phyloP scores from a whole-genome alignment of 768 basidiomycete genomes.

The Asterophora parasitica region DNA sequence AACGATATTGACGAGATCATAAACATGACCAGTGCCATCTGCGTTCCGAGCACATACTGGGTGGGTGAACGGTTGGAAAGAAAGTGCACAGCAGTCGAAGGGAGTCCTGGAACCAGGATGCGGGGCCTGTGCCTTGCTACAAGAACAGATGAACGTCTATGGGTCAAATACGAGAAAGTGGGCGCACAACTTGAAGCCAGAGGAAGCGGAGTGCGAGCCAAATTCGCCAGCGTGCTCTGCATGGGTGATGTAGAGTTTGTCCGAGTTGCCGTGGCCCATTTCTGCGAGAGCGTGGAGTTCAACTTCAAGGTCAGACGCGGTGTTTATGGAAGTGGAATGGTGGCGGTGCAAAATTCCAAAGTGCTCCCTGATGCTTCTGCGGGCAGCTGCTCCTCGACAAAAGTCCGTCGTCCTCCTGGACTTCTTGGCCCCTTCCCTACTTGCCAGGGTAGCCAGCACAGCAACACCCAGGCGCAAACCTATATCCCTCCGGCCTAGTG shows the following conservation, averaged over 20 bases:
- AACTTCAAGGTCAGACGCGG: not conserved
- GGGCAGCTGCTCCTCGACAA: constrained; percentile 18
- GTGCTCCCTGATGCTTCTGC: constrained; percentile 7
- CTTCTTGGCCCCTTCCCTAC: constrained; percentile 37
- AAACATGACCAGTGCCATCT: constrained; percentile 78
- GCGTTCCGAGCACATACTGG: constrained; percentile 84
- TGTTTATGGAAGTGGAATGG: not conserved
- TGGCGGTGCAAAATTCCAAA: constrained; percentile 7
- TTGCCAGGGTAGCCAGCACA: constrained; percentile 15
- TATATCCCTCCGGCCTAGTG: constrained; percentile 5
- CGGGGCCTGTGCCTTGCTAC: constrained; percentile 63
- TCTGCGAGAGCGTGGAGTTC: constrained; percentile 10
- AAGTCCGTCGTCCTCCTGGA: constrained; percentile 32
- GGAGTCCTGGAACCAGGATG: constrained; percentile 66
- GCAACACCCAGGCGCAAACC: not conserved
- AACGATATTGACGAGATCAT: constrained; percentile 88
- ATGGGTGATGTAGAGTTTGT: constrained; percentile 87
- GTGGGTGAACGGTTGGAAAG: constrained; percentile 83
- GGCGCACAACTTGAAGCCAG: constrained; percentile 61
- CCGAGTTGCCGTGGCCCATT: constrained; percentile 85
- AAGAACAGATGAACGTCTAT: constrained; percentile 10
- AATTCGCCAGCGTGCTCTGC: constrained; percentile 79
- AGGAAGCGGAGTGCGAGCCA: constrained; percentile 78
- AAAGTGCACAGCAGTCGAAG: constrained; percentile 89
- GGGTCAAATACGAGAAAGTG: constrained; percentile 5